These are phyloP conservation scores for Colletotrichum neosansevieriae DNA, from an alignment of 2,329 filamentous ascomycete genomes.

Conservation along the genomic window DNA sequence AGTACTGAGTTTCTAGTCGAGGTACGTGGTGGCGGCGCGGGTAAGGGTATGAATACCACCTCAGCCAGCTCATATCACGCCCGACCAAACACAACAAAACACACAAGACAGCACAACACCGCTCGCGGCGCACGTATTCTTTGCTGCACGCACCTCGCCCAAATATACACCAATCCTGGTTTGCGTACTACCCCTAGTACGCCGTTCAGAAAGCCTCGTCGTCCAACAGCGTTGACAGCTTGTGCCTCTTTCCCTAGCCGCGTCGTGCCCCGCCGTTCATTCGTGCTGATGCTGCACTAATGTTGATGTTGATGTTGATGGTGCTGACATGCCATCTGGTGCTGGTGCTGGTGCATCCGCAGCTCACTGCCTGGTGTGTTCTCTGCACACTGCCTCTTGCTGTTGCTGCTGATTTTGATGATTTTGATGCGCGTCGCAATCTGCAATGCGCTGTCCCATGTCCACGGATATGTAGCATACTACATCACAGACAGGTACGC, in stretches of 20 bases:
- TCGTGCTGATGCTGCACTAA: neutral
- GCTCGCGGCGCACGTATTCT: constrained; percentile 29
- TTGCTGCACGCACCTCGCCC: constrained; percentile 34
- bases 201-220: constrained; percentile 20
- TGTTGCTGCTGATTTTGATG: neutral
- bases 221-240: constrained; percentile 30
- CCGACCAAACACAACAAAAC: constrained; percentile 30
- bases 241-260: constrained; percentile 14
- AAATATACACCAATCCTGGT: constrained; percentile 27
- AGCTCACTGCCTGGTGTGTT: constrained; percentile 17
- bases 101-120: constrained; percentile 27
- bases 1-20: neutral
- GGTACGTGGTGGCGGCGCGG: constrained; percentile 3
- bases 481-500: constrained; percentile 8
- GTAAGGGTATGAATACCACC: constrained; percentile 16
- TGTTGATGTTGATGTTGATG: neutral
- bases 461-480: neutral
- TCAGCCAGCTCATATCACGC: constrained; percentile 30
- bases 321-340: constrained; percentile 8
- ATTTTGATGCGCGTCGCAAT: constrained; percentile 25
- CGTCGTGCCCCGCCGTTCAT: constrained; percentile 4
- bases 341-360: constrained; percentile 12
- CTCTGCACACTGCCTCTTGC: neutral
- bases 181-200: constrained; percentile 14
- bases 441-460: constrained; percentile 33